These are phyloP conservation scores for Phylloboletellus chloephorus DNA, from an alignment of 1,284 basidiomycete species.

Conservation along the genomic window DNA sequence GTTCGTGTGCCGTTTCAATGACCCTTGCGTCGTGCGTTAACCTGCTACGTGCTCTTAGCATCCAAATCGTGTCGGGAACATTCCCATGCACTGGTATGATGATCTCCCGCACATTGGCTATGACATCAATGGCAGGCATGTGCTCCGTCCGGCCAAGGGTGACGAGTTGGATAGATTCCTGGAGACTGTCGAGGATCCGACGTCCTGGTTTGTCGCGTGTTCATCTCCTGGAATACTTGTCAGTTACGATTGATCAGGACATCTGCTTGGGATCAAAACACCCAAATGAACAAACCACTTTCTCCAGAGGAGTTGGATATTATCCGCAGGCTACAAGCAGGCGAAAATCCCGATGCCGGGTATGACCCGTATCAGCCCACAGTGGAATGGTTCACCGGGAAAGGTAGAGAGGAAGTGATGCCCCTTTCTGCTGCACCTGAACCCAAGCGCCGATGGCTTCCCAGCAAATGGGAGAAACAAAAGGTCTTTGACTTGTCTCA, in stretches of 20 bases:
- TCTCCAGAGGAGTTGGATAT: constrained; percentile 93
- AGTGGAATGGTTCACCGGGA: constrained; percentile 95
- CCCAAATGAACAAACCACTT: constrained; percentile 83
- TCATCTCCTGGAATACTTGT: constrained; percentile 5
- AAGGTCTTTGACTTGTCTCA: constrained; percentile 58
- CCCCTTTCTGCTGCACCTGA: constrained; percentile 89
- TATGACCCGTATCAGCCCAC: constrained; percentile 94
- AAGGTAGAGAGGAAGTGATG: constrained; percentile 91
- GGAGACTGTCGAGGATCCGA: constrained; percentile 88
- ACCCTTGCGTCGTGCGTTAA: constrained; percentile 7
- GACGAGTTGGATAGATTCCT: constrained; percentile 99
- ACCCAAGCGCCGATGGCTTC: constrained; percentile 94
- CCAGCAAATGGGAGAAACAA: constrained; percentile 99
- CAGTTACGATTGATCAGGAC: constrained; percentile 53
- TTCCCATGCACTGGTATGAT: constrained; percentile 99
- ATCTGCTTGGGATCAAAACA: constrained; percentile 86
- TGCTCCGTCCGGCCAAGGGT: constrained; percentile 90
- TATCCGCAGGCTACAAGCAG: constrained; percentile 83
- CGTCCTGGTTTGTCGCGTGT: constrained; percentile 63
- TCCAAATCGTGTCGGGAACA: constrained; percentile 90
- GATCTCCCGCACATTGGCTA: constrained; percentile 99
- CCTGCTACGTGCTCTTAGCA: constrained; percentile 44
- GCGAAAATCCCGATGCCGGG: constrained; percentile 85
- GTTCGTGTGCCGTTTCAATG: constrained; percentile 45
- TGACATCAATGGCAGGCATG: constrained; percentile 90